These are phyloP conservation scores for Didymella pinodella DNA, from an alignment of 2,329 filamentous ascomycete species.

Conservation along the genomic window DNA sequence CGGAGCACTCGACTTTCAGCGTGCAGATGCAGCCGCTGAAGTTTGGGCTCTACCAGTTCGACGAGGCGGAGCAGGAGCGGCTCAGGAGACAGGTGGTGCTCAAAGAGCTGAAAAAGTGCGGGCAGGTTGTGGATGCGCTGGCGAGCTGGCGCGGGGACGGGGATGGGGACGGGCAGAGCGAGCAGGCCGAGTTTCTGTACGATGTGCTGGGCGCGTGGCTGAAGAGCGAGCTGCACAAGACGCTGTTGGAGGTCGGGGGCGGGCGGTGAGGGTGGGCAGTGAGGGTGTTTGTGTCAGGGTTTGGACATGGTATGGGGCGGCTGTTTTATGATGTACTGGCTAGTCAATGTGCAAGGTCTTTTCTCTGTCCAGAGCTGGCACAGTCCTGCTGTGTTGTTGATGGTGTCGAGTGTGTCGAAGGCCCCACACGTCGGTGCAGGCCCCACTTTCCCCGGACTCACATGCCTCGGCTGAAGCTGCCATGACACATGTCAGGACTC, in stretches of 20 bases:
- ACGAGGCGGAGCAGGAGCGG: conserved; percentile 38
- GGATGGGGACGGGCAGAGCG: conserved; percentile 21
- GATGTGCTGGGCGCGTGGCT: conserved; percentile 45
- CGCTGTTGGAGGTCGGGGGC: conserved; percentile 35
- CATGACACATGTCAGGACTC: conserved; percentile 27
- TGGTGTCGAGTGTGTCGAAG: too few relatives aligned
- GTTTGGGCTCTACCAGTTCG: conserved; percentile 40
- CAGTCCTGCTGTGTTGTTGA: neutral
- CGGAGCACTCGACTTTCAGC: conserved; percentile 28
- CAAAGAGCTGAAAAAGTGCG: conserved; percentile 40
- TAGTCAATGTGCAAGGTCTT: neutral
- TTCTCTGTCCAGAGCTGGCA: too few relatives aligned
- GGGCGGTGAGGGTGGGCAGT: conserved; percentile 21
- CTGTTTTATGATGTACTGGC: neutral
- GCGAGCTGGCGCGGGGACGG: conserved; percentile 34
- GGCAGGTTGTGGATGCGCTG: conserved; percentile 40
- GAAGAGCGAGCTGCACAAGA: conserved; percentile 43
- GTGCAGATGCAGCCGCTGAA: conserved; percentile 37
- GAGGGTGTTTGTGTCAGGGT: conserved; percentile 3
- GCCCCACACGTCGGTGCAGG: too few relatives aligned
- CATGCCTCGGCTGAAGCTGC: conserved; percentile 33
- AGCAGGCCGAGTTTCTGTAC: conserved; percentile 43
- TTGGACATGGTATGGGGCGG: conserved; percentile 8
- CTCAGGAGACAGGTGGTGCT: conserved; percentile 39
- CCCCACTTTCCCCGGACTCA: neutral